Conservation (phyloP, 495 filamentous ascomycete species). For the Podospora tetraspora region DNA sequence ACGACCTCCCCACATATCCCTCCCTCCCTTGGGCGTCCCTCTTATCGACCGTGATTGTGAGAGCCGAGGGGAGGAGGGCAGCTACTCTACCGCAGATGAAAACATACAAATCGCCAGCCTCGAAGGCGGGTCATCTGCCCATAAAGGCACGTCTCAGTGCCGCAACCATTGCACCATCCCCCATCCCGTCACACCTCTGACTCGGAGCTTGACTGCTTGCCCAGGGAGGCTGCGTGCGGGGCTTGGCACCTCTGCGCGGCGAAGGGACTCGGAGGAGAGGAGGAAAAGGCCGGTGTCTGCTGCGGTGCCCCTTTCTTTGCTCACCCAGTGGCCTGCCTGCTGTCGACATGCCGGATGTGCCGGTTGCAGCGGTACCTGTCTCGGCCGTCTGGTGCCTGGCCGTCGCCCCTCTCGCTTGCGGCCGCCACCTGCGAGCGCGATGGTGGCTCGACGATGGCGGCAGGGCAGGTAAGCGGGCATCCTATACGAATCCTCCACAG, state of each 20-base stretch:
- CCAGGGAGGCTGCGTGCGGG: background rate
- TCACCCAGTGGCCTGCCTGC: slow-evolving; percentile 4
- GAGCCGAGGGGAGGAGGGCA: slow-evolving; percentile 8
- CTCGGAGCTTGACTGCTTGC: slow-evolving; percentile 7
- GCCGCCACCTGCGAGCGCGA: background rate
- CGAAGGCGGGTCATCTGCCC: slow-evolving; percentile 18
- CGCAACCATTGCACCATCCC: slow-evolving; percentile 23
- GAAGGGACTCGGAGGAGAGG: too few relatives aligned
- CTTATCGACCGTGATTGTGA: background rate
- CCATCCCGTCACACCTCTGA: slow-evolving; percentile 14
- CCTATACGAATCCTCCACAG: background rate
- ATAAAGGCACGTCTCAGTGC: slow-evolving; percentile 12
- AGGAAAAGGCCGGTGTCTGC: background rate
- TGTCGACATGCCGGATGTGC: slow-evolving; percentile 5
- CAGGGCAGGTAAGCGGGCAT: background rate
- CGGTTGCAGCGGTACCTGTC: slow-evolving; percentile 17
- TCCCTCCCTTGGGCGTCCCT: background rate
- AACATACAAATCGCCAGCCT: slow-evolving; percentile 12
- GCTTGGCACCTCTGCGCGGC: too few relatives aligned
- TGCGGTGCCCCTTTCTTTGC: slow-evolving; percentile 6
- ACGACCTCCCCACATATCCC: background rate
- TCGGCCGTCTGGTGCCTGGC: slow-evolving; percentile 14
- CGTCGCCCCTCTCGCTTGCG: slow-evolving; percentile 7
- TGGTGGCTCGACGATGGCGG: background rate
- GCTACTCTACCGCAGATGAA: slow-evolving; percentile 14